Evolutionary conservation across 2,329 filamentous ascomycete genomes (phyloP), one percentile per base, ranked within the genome.

Genomic region (Penicillium crustosum): DNA sequence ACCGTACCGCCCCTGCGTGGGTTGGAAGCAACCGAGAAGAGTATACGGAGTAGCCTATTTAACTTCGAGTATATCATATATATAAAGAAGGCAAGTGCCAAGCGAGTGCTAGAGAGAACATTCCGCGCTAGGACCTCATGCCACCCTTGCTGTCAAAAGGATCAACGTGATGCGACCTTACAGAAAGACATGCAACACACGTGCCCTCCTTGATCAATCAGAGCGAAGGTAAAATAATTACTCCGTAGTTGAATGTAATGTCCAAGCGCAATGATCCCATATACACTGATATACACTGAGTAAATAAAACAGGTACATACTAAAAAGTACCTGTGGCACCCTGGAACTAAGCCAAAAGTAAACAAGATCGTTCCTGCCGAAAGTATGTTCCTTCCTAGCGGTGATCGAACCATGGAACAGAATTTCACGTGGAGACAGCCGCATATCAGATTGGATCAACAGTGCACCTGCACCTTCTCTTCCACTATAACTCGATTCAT

Each of bases 1-100:
- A 54, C 57, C 53, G 27, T 57, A 53, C 47, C 61, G 49, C 44
- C 57, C 48, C 51, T 66, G 61, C 64, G 69, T 66, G 35, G 23
- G 60, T 31, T 36, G n/a, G 2, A 27, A 42, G 19, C 27, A 10
- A 48, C 49, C 23, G 25, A 33, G 23, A 29, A 21, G 23, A 39
- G 19, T 19, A 47, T 41, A 9, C 8, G 23, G 23, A 25, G 25
- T 31, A 35, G 9, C 12, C 10, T 1, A 15, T 49, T 31, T 17
- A 9, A 8, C 4, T 33, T 21, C 23, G n/a, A 51, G n/a, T 3
- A 36, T 33, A 33, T 36, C 33, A 12, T 8, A 23, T 19, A 31
- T 38, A 25, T 25, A 43, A 7, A 23, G 4, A 43, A 47, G 17
- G 6, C 25, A 42, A 39, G 17, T 9, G 23, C 48, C 2, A n/a